Percentiles rank a stretch among this genome's conserved stretches.
These are phyloP conservation scores for Taphrina communis DNA, from an alignment of 1,139 yeast genomes.

Conservation along the genomic window DNA sequence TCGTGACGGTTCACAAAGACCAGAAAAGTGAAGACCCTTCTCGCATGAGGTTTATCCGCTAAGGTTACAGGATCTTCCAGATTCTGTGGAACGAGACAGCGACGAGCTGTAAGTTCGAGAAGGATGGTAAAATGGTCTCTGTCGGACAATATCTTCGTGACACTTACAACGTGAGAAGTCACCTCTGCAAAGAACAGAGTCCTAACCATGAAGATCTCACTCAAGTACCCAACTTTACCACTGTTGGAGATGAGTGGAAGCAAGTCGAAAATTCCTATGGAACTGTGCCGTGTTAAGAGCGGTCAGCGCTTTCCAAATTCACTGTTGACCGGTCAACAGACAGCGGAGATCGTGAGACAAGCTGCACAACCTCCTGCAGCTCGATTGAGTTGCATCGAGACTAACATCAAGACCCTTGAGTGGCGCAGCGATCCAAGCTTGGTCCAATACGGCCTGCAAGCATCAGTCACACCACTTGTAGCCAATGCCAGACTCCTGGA, in stretches of 20 bases:
- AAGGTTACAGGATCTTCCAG: slow-evolving; percentile 18
- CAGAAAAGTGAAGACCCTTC: slow-evolving; percentile 14
- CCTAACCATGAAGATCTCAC: slow-evolving; percentile 29
- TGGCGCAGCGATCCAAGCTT: slow-evolving; percentile 44
- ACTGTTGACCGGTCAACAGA: slow-evolving; percentile 41
- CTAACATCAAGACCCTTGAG: slow-evolving; percentile 36
- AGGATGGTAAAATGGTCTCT: slow-evolving; percentile 32
- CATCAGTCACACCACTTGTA: slow-evolving; percentile 31
- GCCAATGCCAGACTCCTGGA: slow-evolving; percentile 43
- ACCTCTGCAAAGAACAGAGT: slow-evolving; percentile 34
- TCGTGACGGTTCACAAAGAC: slow-evolving; percentile 13
- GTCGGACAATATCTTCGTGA: slow-evolving; percentile 43
- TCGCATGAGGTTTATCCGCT: not conserved
- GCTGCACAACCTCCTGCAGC: slow-evolving; percentile 34
- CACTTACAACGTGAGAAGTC: slow-evolving; percentile 41
- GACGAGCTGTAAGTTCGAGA: slow-evolving; percentile 41
- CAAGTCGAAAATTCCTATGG: slow-evolving; percentile 43
- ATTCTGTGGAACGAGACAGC: slow-evolving; percentile 37
- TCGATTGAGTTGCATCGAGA: slow-evolving; percentile 33
- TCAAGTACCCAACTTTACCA: slow-evolving; percentile 43
- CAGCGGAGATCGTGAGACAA: slow-evolving; percentile 41
- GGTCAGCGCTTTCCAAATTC: slow-evolving; percentile 44
- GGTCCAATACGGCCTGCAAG: slow-evolving; percentile 41
- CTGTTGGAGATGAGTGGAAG: slow-evolving; percentile 41
- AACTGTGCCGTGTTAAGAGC: slow-evolving; percentile 39